Evolutionary conservation across 1,139 yeast genomes (phyloP).

Genomic region (Suhomyces taliae): DNA sequence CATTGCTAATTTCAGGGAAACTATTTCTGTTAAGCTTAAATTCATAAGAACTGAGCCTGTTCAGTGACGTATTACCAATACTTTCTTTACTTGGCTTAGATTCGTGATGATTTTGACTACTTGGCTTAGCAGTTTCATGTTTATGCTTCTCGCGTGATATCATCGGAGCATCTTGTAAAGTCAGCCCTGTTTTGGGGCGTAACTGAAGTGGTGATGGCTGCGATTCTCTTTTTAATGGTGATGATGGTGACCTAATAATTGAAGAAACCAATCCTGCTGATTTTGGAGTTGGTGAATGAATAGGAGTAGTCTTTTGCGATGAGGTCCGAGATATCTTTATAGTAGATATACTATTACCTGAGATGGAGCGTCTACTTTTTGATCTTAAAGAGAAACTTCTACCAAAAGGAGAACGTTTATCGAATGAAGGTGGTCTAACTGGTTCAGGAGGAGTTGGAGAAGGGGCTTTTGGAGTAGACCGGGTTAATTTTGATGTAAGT

Average conservation of each 20-base stretch:
- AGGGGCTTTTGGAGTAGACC: conserved; percentile 1
- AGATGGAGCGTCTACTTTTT: background rate
- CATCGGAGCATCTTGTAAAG: conserved; percentile 5
- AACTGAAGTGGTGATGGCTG: background rate
- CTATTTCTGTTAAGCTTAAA: background rate
- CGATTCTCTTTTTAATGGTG: background rate
- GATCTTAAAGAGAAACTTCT: background rate
- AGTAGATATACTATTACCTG: background rate
- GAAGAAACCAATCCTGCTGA: background rate
- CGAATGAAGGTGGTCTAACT: background rate
- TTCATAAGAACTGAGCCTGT: background rate
- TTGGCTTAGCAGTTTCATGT: too few relatives aligned
- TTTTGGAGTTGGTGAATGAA: background rate
- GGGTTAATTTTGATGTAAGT: conserved; percentile 1
- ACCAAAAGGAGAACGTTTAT: background rate
- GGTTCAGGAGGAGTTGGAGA: background rate
- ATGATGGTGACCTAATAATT: too few relatives aligned
- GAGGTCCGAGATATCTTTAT: background rate
- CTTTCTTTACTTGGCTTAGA: too few relatives aligned
- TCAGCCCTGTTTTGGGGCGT: background rate
- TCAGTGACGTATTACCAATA: too few relatives aligned
- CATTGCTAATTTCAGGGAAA: background rate
- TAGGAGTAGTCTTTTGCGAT: background rate
- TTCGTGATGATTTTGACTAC: too few relatives aligned
- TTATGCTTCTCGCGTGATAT: conserved; percentile 1